Conservation (phyloP, 106 monocot genomes). For the Agapanthus africanus region DNA sequence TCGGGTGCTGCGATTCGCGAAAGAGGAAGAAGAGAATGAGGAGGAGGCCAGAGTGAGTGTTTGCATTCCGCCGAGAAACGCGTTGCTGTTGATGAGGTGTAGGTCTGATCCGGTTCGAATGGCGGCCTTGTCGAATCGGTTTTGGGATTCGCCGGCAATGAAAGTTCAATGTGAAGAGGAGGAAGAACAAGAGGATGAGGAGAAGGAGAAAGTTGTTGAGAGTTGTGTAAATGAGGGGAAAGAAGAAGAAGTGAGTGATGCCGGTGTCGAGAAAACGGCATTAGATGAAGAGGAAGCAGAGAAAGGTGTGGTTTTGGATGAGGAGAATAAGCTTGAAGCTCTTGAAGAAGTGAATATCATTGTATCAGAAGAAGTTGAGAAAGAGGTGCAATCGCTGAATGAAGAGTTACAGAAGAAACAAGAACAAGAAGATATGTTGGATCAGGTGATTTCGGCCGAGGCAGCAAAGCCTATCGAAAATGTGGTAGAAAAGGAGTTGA, state of each 20-base stretch:
- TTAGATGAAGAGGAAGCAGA: not conserved
- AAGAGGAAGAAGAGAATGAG: constrained; percentile 13
- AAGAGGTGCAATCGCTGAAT: not conserved
- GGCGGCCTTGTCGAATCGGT: constrained; percentile 67
- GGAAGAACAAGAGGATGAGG: constrained; percentile 13
- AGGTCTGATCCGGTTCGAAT: constrained; percentile 92
- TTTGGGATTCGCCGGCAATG: constrained; percentile 65
- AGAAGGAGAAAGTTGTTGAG: not conserved
- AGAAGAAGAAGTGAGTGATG: not conserved
- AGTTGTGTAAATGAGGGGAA: not conserved
- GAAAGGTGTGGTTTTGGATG: constrained; percentile 3
- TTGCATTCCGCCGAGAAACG: constrained; percentile 83
- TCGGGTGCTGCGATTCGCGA: constrained; percentile 18
- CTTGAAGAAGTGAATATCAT: not conserved
- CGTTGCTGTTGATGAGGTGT: constrained; percentile 89
- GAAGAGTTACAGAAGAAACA: too few relatives aligned
- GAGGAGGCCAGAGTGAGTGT: constrained; percentile 36
- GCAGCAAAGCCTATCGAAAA: not conserved
- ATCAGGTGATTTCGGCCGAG: not conserved
- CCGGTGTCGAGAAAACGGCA: not conserved
- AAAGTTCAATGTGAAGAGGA: not conserved
- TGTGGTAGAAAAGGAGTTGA: constrained; percentile 6
- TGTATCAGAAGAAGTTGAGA: constrained; percentile 6
- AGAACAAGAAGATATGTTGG: not conserved
- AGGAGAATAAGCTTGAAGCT: not conserved